Evolutionary conservation across 75 land plant genomes (phyloP).

Genomic region (Pinus taeda): DNA sequence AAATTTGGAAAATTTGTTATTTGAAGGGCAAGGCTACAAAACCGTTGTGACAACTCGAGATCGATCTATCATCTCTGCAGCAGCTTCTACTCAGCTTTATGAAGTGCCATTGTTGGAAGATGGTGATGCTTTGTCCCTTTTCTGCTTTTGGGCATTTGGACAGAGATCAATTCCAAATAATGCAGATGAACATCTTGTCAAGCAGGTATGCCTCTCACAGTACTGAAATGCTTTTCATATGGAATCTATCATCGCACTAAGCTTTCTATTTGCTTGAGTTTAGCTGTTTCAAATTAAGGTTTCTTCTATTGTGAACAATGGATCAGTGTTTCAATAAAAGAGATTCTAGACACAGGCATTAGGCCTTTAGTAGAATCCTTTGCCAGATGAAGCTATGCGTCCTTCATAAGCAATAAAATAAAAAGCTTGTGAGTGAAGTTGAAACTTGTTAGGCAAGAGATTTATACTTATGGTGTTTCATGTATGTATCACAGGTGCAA

Average conservation of each 20-base stretch:
- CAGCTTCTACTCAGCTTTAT: background rate
- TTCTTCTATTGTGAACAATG: background rate
- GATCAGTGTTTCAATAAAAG: background rate
- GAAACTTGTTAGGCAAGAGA: background rate
- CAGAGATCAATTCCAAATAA: conserved; percentile 26
- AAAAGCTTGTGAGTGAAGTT: background rate
- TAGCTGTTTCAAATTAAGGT: background rate
- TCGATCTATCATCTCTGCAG: background rate
- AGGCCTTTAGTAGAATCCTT: too few species aligned
- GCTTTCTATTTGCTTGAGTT: too few species aligned
- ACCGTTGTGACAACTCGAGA: conserved; percentile 1
- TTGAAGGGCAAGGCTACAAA: background rate
- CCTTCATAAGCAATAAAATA: too few species aligned
- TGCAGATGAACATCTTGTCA: conserved; percentile 34
- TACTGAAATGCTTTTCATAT: too few species aligned
- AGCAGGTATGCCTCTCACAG: conserved; percentile 26
- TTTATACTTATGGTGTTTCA: too few species aligned
- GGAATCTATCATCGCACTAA: too few species aligned
- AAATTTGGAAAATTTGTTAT: background rate
- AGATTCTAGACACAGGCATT: background rate
- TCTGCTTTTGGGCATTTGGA: conserved; percentile 50
- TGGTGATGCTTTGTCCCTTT: conserved; percentile 45
- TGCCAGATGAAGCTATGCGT: background rate
- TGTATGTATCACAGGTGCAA: conserved; percentile 24
- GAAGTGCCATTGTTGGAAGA: conserved; percentile 21